phyloP scores from a whole-genome alignment of 2,329 filamentous ascomycete genomes.

The Trichophyton schoenleinii region DNA sequence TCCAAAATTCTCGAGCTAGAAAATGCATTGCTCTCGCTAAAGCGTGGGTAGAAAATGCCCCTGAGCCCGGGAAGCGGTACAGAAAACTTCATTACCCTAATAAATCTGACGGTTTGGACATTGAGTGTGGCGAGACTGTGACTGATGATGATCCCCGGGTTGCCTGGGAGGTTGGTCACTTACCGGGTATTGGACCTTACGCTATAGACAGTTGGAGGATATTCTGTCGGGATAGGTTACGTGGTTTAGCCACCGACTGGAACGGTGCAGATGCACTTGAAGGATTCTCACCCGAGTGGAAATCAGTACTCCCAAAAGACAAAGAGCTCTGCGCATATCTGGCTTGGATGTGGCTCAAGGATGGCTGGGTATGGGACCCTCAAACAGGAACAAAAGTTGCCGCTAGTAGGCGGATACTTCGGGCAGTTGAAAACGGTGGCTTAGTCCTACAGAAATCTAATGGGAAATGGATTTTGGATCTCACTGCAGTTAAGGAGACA shows the following conservation, averaged over 20 bases:
- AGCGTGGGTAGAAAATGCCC: slow-evolving; percentile 54
- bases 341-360: slow-evolving; percentile 82
- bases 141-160: slow-evolving; percentile 39
- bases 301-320: slow-evolving; percentile 66
- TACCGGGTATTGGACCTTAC: slow-evolving; percentile 66
- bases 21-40: slow-evolving; percentile 59
- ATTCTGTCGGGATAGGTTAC: slow-evolving; percentile 70
- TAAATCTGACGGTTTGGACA: slow-evolving; percentile 37
- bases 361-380: slow-evolving; percentile 72
- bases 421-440: slow-evolving; percentile 28
- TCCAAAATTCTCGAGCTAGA: slow-evolving; percentile 54
- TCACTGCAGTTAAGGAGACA: neutral
- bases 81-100: slow-evolving; percentile 45
- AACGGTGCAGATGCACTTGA: slow-evolving; percentile 43
- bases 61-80: slow-evolving; percentile 45
- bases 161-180: slow-evolving; percentile 73
- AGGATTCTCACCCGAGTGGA: slow-evolving; percentile 75
- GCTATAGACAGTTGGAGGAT: slow-evolving; percentile 86
- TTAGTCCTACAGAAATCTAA: slow-evolving; percentile 29
- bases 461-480: slow-evolving; percentile 27
- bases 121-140: slow-evolving; percentile 37
- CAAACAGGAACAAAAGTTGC: slow-evolving; percentile 45
- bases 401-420: slow-evolving; percentile 29
- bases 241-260: slow-evolving; percentile 54
- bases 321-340: slow-evolving; percentile 83